Percentiles rank a stretch among this genome's conserved stretches.
Conservation (phyloP, 2,329 filamentous ascomycete species). For the Neodidymelliopsis sp. region DNA sequence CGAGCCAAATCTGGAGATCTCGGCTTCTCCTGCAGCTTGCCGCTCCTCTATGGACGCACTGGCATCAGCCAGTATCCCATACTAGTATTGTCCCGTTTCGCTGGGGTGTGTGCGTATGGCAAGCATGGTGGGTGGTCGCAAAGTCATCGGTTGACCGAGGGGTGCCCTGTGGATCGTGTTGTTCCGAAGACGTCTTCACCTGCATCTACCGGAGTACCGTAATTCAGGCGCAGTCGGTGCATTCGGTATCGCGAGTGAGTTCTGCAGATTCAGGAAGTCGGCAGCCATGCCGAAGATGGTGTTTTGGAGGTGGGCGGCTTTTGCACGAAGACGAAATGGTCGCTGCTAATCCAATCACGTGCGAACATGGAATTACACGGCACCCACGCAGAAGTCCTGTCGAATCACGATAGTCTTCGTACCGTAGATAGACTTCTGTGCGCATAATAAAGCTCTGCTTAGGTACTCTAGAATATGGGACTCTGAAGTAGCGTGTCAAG, state of each 20-base stretch:
- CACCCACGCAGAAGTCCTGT: neutral
- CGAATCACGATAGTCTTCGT: neutral
- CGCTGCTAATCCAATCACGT: slow-evolving; percentile 18
- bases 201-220: neutral
- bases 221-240: neutral
- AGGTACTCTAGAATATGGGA: neutral
- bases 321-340: slow-evolving; percentile 9
- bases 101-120: neutral
- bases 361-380: neutral
- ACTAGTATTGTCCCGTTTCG: too few relatives aligned
- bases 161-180: slow-evolving; percentile 23
- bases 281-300: slow-evolving; percentile 12
- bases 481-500: too few relatives aligned
- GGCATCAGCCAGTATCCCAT: neutral
- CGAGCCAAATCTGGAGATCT: neutral
- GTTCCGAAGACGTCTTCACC: neutral
- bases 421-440: too few relatives aligned
- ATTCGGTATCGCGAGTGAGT: slow-evolving; percentile 1
- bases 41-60: neutral
- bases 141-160: slow-evolving; percentile 28
- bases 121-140: slow-evolving; percentile 5
- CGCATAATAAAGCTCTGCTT: too few relatives aligned
- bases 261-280: neutral
- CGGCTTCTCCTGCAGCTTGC: neutral
- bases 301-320: slow-evolving; percentile 14